Conservation (phyloP, 2,329 filamentous ascomycete genomes). For the Sclerotinia borealis region DNA sequence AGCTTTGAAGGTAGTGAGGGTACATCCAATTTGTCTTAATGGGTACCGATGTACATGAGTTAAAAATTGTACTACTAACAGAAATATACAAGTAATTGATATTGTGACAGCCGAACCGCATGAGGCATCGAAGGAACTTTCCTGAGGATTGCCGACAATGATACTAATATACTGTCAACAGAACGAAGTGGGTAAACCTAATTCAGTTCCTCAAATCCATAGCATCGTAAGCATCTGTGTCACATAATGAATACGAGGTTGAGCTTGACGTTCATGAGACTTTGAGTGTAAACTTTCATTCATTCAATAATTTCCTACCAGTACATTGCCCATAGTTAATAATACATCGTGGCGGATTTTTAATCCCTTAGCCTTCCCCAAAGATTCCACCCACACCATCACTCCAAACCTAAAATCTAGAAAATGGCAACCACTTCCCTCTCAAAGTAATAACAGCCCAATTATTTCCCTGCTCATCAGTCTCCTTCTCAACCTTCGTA, state of each 20-base stretch:
- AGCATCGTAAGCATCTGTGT: neutral
- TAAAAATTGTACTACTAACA: too few species aligned
- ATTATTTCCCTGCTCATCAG: slow-evolving; percentile 69
- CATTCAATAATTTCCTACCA: neutral
- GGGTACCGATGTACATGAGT: neutral
- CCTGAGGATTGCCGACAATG: neutral
- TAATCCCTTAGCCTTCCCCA: neutral
- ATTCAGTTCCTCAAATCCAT: neutral
- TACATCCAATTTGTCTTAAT: neutral
- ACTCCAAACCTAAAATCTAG: slow-evolving; percentile 3
- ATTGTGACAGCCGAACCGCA: too few species aligned
- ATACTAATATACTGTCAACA: too few species aligned
- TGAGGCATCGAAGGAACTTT: neutral
- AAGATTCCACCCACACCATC: neutral
- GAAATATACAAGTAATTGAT: neutral
- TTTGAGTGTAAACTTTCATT: neutral
- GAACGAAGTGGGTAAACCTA: too few species aligned
- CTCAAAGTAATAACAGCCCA: slow-evolving; percentile 84
- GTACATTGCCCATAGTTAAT: neutral
- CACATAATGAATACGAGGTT: neutral
- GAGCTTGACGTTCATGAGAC: neutral
- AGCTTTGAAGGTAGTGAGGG: neutral
- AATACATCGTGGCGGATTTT: neutral
- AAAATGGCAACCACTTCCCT: slow-evolving; percentile 61
- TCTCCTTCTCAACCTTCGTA: slow-evolving; percentile 90